Conservation (phyloP, 1,284 basidiomycete species). For the Pascua sp. region DNA sequence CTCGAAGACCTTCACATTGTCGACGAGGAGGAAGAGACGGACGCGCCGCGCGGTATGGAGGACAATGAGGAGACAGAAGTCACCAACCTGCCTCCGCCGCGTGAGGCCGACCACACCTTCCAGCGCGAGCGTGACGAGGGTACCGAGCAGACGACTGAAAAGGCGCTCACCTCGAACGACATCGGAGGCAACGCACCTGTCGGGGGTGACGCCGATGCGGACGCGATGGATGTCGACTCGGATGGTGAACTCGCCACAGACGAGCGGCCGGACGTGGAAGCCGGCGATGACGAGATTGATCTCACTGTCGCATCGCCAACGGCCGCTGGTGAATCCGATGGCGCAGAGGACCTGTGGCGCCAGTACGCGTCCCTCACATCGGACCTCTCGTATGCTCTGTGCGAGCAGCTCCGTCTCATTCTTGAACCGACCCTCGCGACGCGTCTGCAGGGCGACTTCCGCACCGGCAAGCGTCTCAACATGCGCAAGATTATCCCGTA, state of each 20-base stretch:
- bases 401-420: slow-evolving; percentile 95
- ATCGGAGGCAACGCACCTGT: slow-evolving; percentile 29
- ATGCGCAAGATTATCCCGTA: slow-evolving; percentile 99
- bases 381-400: slow-evolving; percentile 84
- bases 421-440: slow-evolving; percentile 93
- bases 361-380: slow-evolving; percentile 86
- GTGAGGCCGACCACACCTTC: slow-evolving; percentile 17
- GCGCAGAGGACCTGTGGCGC: slow-evolving; percentile 78
- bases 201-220: slow-evolving; percentile 22
- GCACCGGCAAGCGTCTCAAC: slow-evolving; percentile 95
- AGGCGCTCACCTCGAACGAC: slow-evolving; percentile 48
- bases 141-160: slow-evolving; percentile 35
- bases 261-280: slow-evolving; percentile 28
- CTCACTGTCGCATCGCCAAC: slow-evolving; percentile 56
- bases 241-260: slow-evolving; percentile 35
- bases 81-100: slow-evolving; percentile 6
- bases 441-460: slow-evolving; percentile 92
- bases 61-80: slow-evolving; percentile 20
- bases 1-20: slow-evolving; percentile 73
- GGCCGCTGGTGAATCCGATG: slow-evolving; percentile 1
- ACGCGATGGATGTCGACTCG: slow-evolving; percentile 39
- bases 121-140: slow-evolving; percentile 21
- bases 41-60: slow-evolving; percentile 14
- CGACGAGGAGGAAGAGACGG: slow-evolving; percentile 54
- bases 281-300: slow-evolving; percentile 55